Base-by-base conservation (phyloP, 2,329 filamentous ascomycete genomes). In the Cladophialophora bantiana region DNA sequence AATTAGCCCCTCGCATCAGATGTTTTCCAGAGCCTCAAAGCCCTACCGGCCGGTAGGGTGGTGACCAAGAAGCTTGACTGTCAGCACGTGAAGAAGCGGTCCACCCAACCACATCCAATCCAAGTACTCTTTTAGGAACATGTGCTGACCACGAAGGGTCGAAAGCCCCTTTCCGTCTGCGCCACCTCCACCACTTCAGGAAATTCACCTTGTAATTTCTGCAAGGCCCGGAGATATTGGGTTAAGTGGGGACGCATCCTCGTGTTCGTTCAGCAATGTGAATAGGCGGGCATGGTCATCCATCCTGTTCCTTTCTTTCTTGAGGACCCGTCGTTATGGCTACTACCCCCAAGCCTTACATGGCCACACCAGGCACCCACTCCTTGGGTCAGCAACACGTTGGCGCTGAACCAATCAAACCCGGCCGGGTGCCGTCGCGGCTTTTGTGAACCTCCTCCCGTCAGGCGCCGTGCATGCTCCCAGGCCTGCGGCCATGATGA, bases 341-440 rank as follows among this genome's bases (percentile, higher is more conserved):
- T 32, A 1, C n/a, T 34, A 10, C 20, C 50, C 26, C 20, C 35
- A 55, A 45, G 50, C 26, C 20, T 13, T 18, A 18, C 50, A 40
- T n/a, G 13, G 18, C 18, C 36, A 45, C 50, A 52, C 50, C 59
- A 62, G 59, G 59, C 59, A 56, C 31, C 7, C 12, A 45, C 15
- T 48, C n/a, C 31, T 45, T 55, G 34, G 59, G 59, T 62, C 59
- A 62, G 59, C 59, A 34, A 62, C 40, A 32, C 26, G 4, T 6
- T 13, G 12, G 35, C 20, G 13, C 9, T 34, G 12, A 18, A 7
- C 59, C 59, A 56, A 62, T 18, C 50, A 42, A 35, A 35, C 9
- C 10, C 5, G 48, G 18, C 6, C n/a, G 35, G 15, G 34, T 34
- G 52, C 15, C 6, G 1, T 26, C 26, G 10, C 18, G 34, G 34